Evolutionary conservation across 805 yeast genomes (phyloP).

Genomic region (Tetrapisispora phaffii): DNA sequence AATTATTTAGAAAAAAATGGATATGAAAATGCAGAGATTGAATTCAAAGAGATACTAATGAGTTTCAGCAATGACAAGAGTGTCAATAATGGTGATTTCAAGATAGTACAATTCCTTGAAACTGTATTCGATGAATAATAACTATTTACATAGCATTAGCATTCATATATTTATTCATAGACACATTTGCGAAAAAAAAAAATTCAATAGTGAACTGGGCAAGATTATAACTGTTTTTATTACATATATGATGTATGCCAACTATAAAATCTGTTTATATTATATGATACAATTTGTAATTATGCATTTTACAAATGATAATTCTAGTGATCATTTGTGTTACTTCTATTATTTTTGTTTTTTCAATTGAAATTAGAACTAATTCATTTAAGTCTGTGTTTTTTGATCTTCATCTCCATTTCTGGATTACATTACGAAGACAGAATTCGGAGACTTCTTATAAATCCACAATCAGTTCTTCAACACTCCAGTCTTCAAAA

Average conservation of each 20-base stretch:
- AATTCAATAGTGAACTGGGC: not conserved
- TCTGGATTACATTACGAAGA: no score
- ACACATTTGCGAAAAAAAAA: not conserved
- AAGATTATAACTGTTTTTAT: not conserved
- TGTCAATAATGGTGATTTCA: conserved; percentile 49
- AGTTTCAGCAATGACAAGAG: conserved; percentile 46
- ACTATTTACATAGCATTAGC: not conserved
- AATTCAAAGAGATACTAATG: conserved; percentile 42
- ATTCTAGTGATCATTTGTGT: not conserved
- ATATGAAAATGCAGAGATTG: conserved; percentile 28
- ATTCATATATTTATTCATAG: not conserved
- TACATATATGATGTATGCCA: not conserved
- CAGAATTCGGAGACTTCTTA: no score
- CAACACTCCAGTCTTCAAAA: conserved; percentile 98
- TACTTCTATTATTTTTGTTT: not conserved
- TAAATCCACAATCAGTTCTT: conserved; percentile 85
- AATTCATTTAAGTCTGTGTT: no score
- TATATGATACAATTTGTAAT: not conserved
- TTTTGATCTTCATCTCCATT: no score
- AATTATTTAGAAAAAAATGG: conserved; percentile 41
- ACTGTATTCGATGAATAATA: conserved; percentile 29
- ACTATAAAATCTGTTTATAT: not conserved
- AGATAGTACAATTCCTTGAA: conserved; percentile 54
- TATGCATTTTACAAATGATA: not conserved
- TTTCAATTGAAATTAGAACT: no score